phyloP scores from a whole-genome alignment of 805 yeast species.

The Candida loeiensis region DNA sequence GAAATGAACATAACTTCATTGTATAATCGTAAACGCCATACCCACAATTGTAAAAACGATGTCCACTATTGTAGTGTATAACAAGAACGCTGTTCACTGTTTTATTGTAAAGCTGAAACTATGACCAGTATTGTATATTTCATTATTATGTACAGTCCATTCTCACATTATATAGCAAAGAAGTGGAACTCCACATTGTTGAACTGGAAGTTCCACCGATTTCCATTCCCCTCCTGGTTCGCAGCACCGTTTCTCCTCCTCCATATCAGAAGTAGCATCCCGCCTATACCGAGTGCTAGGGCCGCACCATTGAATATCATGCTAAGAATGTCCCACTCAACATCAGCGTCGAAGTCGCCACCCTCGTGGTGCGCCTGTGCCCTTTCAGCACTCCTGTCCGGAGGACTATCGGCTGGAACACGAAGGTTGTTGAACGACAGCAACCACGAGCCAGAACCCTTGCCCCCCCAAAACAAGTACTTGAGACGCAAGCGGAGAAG shows the following conservation, averaged over 20 bases:
- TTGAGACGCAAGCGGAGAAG: conserved; percentile 36
- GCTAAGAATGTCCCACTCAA: conserved; percentile 30
- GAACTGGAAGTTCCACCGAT: background rate
- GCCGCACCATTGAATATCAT: background rate
- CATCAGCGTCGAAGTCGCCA: conserved; percentile 12
- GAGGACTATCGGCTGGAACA: background rate
- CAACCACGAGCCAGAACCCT: background rate
- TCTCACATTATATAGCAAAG: conserved; percentile 26
- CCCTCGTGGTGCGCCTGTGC: conserved; percentile 38
- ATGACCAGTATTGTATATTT: too few relatives aligned
- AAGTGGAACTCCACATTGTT: conserved; percentile 27
- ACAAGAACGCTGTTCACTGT: too few relatives aligned
- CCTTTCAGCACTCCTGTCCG: conserved; percentile 17
- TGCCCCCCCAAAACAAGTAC: conserved; percentile 20
- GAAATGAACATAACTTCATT: too few relatives aligned
- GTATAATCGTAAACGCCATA: too few relatives aligned
- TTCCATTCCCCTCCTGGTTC: conserved; percentile 14
- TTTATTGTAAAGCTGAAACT: too few relatives aligned
- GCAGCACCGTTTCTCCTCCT: conserved; percentile 12
- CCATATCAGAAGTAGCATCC: conserved; percentile 27
- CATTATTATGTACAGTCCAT: background rate
- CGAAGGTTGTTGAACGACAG: background rate
- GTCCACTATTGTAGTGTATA: too few relatives aligned
- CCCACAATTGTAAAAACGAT: too few relatives aligned
- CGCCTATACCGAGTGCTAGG: conserved; percentile 21